These are phyloP conservation scores for Coemansia guatemalensis DNA, from an alignment of 192 early-diverging fungal genomes.

Conservation along the genomic window DNA sequence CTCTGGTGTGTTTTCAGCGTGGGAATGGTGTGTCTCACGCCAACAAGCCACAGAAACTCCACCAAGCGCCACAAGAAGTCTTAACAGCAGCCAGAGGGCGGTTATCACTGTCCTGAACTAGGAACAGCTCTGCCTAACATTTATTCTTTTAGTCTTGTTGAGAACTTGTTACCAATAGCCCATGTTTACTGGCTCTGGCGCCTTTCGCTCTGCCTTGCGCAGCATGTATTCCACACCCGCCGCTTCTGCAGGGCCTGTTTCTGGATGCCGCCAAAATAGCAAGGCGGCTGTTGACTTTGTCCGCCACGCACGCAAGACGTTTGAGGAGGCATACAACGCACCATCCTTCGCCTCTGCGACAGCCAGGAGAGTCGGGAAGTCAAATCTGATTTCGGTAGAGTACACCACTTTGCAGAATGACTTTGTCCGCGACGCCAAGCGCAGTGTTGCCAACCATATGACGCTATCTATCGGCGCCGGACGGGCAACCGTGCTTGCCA, in stretches of 20 bases:
- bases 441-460: constrained; percentile 44
- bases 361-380: constrained; percentile 7
- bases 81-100: too few species aligned
- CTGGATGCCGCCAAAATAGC: constrained; percentile 26
- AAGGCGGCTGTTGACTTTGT: constrained; percentile 32
- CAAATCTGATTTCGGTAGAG: constrained; percentile 28
- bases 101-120: too few species aligned
- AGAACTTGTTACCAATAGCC: neutral
- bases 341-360: constrained; percentile 16
- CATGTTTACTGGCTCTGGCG: neutral
- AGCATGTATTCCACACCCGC: neutral
- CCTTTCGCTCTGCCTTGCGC: neutral
- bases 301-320: constrained; percentile 23
- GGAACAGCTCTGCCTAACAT: too few species aligned
- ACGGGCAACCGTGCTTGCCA: constrained; percentile 25
- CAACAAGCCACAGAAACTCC: too few species aligned
- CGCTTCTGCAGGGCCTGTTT: constrained; percentile 9
- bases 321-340: constrained; percentile 30
- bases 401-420: constrained; percentile 54
- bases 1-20: too few species aligned
- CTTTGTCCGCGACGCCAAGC: constrained; percentile 54
- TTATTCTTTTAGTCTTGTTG: neutral
- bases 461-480: constrained; percentile 31
- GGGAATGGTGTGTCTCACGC: too few species aligned
- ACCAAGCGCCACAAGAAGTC: too few species aligned